Base-by-base conservation (phyloP, 768 basidiomycete genomes). In the Pulveroboletus sp. region DNA sequence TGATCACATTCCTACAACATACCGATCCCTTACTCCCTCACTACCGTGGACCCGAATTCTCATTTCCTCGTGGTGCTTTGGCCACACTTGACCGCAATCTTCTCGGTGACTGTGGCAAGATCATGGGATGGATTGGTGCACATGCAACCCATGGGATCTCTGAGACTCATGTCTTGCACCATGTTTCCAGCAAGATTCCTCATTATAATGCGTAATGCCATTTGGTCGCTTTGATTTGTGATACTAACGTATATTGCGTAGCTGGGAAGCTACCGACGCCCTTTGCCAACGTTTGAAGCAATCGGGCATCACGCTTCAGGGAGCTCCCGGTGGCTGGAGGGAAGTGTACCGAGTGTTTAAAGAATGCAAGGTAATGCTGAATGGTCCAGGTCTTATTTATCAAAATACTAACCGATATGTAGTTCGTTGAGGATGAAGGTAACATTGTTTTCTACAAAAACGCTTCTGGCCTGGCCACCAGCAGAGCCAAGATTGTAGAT, bases 1-100 rank as follows among this genome's bases (percentile, higher is more conserved):
- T 93, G 60, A 96, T 97, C 74, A 96, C 93, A 17, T 97, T 92
- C 86, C 77, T 97, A 43, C 95, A 99, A 74, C 95, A 99, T 76
- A 97, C 95, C 60, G 95, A 97, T 72, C 92, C 94, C 17, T 68
- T 87, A 39, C 81, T 98, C 37, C 94, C 94, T 42, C 95, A 97
- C 72, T 97, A 96, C 78, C 88, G 89, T 55, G 81, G 85, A 13
- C 64, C 81, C 31, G 85, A 88, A 63, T 97, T 95, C 78, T 93
- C 85, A 32, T 99, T 98, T 79, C 76, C 86, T 37, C 89, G 93
- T 58, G 95, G 95, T 50, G 95, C 95, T 14, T 82, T 98, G 45
- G 74, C 89, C 45, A 99, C 95, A 11, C 76, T 97, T 34, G 93
- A 98, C 68, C 89, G 91, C 41, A 82, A 67, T 61, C 77, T 91